Base-by-base conservation (phyloP, 1,284 basidiomycete species). In the Melampsora americana region DNA sequence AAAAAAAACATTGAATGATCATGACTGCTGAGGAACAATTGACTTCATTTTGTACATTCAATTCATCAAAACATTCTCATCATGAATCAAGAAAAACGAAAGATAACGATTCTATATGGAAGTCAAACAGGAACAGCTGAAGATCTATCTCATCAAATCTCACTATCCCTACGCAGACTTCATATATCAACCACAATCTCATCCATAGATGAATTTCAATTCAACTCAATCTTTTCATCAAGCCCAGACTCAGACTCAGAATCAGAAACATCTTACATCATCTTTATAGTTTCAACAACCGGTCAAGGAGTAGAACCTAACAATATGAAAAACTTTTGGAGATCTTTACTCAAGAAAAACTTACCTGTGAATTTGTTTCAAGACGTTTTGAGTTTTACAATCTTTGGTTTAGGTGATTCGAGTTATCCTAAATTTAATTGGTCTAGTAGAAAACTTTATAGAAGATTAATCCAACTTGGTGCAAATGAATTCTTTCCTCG, bases 391-490 rank as follows among this genome's bases (percentile, higher is more conserved):
- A 83, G 87, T 20, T 92, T 91, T 82, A 87, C 90, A 0, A 87
- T 94, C 0, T 94, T 95, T 80, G 94, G 91, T 0, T 86, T 99
- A 16, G 95, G 96, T 3, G 95, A 99, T 81, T 90, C 90, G 0
- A 87, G 89, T 0, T 99, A 98, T 80, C 90, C 94, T 78, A 89
- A 90, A 77, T 99, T 95, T 81, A 96, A 93, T 83, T 98, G 93
- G 91, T 92, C 94, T 0, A 92, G 91, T 0, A 95, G 96, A 83
- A 91, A 92, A 80, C 84, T 99, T 0, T 86, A 87, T 18, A 85
- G 93, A 48, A 85, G 95, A 20, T 83, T 99, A 77, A 81, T 86
- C 46, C 87, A 85, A 56, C 86, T 99, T 0, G 94, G 95, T 2
- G 95, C 90, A 0, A 83, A 80, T 0, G 88, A 90, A 77, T 83